These are phyloP conservation scores for Lepidium sativum DNA, from an alignment of 345 rosid species.

Conservation along the genomic window DNA sequence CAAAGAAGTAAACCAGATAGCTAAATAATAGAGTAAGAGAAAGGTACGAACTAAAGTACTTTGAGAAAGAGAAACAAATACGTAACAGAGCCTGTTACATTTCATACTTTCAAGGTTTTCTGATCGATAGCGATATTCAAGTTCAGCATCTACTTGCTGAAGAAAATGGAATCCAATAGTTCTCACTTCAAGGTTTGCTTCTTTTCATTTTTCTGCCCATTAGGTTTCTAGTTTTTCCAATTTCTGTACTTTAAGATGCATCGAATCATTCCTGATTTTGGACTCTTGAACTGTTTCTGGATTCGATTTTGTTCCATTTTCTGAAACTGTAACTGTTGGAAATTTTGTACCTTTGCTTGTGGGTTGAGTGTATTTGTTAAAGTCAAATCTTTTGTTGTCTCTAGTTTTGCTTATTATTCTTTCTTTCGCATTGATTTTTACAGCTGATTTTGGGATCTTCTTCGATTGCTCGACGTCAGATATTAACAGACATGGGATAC, in stretches of 20 bases:
- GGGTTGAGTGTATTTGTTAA: not conserved
- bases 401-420: not conserved
- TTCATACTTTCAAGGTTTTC: not conserved
- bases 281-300: not conserved
- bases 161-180: conserved; percentile 35
- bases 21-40: no score
- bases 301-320: not conserved
- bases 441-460: conserved; percentile 89
- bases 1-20: no score
- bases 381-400: no score
- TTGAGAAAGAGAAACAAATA: no score
- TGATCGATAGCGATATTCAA: not conserved
- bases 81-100: no score
- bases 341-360: not conserved
- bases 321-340: not conserved
- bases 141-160: not conserved
- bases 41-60: no score
- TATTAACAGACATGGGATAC: conserved; percentile 82
- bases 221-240: not conserved
- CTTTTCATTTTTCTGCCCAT: not conserved
- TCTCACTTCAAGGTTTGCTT: conserved; percentile 43
- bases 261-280: not conserved
- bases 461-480: conserved; percentile 56
- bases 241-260: no score
- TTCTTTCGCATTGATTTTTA: not conserved